A percentile compares a stretch with the other conserved stretches of the same genome.
Evolutionary conservation across 2,329 filamentous ascomycete species (phyloP).

Genomic region (Chaetomiaceae sp.): DNA sequence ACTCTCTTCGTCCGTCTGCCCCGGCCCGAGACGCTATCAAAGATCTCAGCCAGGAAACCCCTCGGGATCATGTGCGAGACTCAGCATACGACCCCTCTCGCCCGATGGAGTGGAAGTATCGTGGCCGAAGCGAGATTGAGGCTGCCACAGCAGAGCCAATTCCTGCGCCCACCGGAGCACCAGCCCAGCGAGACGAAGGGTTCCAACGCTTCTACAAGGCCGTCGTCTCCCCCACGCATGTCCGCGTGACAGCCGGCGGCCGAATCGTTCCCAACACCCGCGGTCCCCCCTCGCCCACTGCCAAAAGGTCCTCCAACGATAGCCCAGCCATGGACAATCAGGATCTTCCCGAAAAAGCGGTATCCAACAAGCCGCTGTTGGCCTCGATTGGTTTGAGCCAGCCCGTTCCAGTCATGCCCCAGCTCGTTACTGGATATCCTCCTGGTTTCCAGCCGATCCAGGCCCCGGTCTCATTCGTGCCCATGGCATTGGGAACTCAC

Average conservation of each 20-base stretch:
- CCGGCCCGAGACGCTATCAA: constrained; percentile 3
- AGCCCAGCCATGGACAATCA: constrained; percentile 25
- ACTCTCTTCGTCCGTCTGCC: constrained; percentile 11
- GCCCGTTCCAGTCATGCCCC: constrained; percentile 23
- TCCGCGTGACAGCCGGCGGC: constrained; percentile 61
- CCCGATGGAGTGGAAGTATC: constrained; percentile 37
- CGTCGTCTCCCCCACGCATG: constrained; percentile 60
- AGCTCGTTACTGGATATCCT: constrained; percentile 26
- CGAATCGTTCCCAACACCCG: constrained; percentile 61
- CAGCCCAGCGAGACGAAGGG: constrained; percentile 55
- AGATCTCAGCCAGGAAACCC: constrained; percentile 1
- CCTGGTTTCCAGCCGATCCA: constrained; percentile 28
- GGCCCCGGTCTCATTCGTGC: constrained; percentile 33
- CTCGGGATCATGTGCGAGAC: constrained; percentile 1
- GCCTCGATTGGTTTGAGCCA: constrained; percentile 11
- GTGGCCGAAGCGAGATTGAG: constrained; percentile 40
- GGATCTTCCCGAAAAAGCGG: constrained; percentile 15
- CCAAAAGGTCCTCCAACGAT: constrained; percentile 46
- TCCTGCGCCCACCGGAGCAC: constrained; percentile 46
- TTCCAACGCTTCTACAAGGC: constrained; percentile 63
- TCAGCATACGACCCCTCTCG: constrained; percentile 12
- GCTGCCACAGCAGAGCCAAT: constrained; percentile 41
- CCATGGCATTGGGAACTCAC: constrained; percentile 36
- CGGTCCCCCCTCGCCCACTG: constrained; percentile 44
- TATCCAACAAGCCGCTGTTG: constrained; percentile 11